Evolutionary conservation across 2,329 filamentous ascomycete species (phyloP).

Genomic region (Aspergillus transmontanensis): DNA sequence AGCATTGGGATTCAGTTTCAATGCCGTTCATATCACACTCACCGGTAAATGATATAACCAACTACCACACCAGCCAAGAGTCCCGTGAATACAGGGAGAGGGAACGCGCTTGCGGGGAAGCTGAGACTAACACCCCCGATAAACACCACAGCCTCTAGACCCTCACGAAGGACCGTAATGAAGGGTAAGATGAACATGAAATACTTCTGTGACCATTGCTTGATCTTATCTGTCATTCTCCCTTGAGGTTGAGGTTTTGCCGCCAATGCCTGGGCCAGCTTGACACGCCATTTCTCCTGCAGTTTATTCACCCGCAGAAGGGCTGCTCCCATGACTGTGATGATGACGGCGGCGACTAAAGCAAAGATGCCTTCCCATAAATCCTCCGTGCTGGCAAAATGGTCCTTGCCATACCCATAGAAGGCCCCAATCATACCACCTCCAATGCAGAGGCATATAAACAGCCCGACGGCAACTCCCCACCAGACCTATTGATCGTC

Average conservation of each 20-base stretch:
- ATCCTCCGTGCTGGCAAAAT: constrained; percentile 69
- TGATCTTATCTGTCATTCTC: constrained; percentile 51
- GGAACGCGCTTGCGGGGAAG: constrained; percentile 56
- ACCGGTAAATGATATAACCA: constrained; percentile 78
- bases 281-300: constrained; percentile 84
- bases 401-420: constrained; percentile 68
- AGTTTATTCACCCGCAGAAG: constrained; percentile 80
- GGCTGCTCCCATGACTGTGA: constrained; percentile 77
- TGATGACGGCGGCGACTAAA: constrained; percentile 75
- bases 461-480: constrained; percentile 63
- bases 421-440: constrained; percentile 72
- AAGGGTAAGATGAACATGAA: constrained; percentile 85
- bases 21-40: constrained; percentile 34
- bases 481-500: constrained; percentile 62
- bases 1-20: not conserved
- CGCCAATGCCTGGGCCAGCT: constrained; percentile 72
- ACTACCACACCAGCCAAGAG: constrained; percentile 66
- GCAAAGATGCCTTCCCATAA: constrained; percentile 82
- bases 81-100: constrained; percentile 71
- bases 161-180: constrained; percentile 57
- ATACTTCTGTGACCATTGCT: constrained; percentile 73
- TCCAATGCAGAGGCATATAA: constrained; percentile 67
- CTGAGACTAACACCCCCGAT: constrained; percentile 35
- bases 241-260: constrained; percentile 44
- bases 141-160: constrained; percentile 22